Evolutionary conservation across 192 early-diverging fungal species (phyloP), one percentile per base, ranked within the genome.

Genomic region (Linnemannia schmuckeri): DNA sequence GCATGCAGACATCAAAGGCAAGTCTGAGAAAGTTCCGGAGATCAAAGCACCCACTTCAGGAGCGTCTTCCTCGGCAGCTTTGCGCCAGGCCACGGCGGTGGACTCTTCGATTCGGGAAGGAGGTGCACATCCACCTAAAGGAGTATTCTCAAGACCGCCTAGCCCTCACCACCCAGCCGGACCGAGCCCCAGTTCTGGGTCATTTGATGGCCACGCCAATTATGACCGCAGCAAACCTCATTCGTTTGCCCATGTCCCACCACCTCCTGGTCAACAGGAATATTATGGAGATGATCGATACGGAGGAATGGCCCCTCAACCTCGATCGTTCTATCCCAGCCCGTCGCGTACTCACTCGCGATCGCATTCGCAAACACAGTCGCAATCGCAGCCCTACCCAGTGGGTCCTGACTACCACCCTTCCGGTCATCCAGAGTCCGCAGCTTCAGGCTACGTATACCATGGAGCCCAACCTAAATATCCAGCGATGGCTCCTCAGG

Each of bases 271-370:
- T 40, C 74, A 63, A 18, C 72, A 72, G 42, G 82, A 82, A 24
- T 72, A 66, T 61, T 79, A 78, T 79, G 77, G n/a, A 35, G 82
- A 78, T 30, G 77, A 78, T 12, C 73, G 66, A 8, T 78, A 75
- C 20, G 47, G 71, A 18, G 42, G 61, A 17, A 66, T 72, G 47
- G 52, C 81, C 0, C 63, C 82, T 30, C 81, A 82, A 20, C 76
- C 82, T 15, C 83, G 78, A 8, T 85, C 78, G 7, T 80, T 76
- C 33, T 85, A 85, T 52, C 84, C 85, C 20, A 78, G 79, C 66
- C 80, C 85, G 0, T 78, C 80, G 4, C 72, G 74, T 18, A 70
- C 79, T 10, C 79, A 79, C 33, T 81, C 85, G 42, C 75, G 76
- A 0, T 78, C 85, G 0, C 79, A 80, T 30, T 81, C 85, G 0